Percentiles rank a stretch among this genome's conserved stretches.
phyloP scores from a whole-genome alignment of 345 rosid species.

The Melastoma malabathricum region DNA sequence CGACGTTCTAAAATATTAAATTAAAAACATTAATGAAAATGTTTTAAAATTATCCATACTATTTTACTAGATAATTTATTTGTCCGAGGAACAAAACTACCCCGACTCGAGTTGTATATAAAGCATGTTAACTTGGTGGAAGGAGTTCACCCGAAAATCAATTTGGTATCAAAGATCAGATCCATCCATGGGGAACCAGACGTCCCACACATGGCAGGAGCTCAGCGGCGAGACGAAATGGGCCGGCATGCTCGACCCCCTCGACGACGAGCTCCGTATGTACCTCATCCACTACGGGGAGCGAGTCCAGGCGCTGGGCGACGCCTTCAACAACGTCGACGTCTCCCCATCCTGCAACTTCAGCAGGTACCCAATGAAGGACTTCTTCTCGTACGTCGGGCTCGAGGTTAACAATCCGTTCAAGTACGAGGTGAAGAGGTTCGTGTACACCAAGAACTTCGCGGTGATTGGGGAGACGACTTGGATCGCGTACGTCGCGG shows the following conservation, averaged over 20 bases:
- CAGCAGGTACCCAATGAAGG: constrained; percentile 32
- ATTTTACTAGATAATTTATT: no score
- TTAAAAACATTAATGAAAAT: no score
- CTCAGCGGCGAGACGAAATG: constrained; percentile 59
- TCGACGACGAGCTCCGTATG: constrained; percentile 55
- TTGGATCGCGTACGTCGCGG: constrained; percentile 68
- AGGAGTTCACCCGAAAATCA: no score
- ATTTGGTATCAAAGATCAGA: no score
- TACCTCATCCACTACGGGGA: constrained; percentile 70
- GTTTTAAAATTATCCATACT: no score
- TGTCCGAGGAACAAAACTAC: no score
- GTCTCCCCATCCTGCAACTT: constrained; percentile 38
- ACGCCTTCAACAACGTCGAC: constrained; percentile 40
- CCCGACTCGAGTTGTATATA: no score
- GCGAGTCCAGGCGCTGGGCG: constrained; percentile 54
- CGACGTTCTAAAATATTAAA: no score
- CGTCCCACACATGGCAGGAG: constrained; percentile 34
- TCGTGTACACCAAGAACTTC: constrained; percentile 35
- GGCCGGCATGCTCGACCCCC: constrained; percentile 46
- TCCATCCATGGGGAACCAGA: constrained; percentile 13
- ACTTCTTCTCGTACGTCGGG: constrained; percentile 41
- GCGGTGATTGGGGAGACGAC: constrained; percentile 43
- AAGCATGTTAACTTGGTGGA: no score
- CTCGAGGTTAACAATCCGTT: constrained; percentile 31
- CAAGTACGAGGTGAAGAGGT: constrained; percentile 51